phyloP scores from a whole-genome alignment of 371 early-diverging fungal genomes.

The Rhizopus arrhizus region DNA sequence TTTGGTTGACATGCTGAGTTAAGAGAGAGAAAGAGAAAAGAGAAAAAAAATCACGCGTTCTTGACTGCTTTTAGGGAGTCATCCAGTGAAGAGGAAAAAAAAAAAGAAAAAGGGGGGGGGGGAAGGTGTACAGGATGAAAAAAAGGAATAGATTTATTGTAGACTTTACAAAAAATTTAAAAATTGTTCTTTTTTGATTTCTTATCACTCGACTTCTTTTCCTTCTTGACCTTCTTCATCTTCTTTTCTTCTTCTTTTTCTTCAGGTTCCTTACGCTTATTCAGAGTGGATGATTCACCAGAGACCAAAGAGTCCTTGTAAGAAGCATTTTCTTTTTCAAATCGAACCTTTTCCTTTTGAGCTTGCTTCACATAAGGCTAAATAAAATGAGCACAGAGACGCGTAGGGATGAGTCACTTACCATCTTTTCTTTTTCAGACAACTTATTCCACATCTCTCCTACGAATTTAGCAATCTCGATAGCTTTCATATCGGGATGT shows the following conservation, averaged over 20 bases:
- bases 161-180: too few relatives aligned
- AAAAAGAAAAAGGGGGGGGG: too few relatives aligned
- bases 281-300: neutral
- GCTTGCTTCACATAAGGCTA: constrained; percentile 28
- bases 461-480: constrained; percentile 68
- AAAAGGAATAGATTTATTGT: too few relatives aligned
- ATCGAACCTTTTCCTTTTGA: constrained; percentile 24
- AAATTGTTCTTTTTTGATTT: constrained; percentile 5
- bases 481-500: constrained; percentile 59
- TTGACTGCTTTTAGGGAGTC: too few relatives aligned
- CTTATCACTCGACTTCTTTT: constrained; percentile 9
- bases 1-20: too few relatives aligned
- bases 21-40: too few relatives aligned
- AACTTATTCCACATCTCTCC: constrained; percentile 78
- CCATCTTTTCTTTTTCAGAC: constrained; percentile 62
- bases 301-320: constrained; percentile 14
- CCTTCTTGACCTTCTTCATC: constrained; percentile 15
- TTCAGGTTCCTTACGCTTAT: too few relatives aligned
- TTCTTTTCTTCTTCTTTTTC: neutral
- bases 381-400: constrained; percentile 2
- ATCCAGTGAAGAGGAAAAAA: too few relatives aligned
- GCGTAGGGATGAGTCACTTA: constrained; percentile 16
- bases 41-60: too few relatives aligned
- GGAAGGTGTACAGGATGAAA: too few relatives aligned
- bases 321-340: constrained; percentile 14